Base-by-base conservation (phyloP, 2,329 filamentous ascomycete genomes). In the Coniochaeta ligniaria region DNA sequence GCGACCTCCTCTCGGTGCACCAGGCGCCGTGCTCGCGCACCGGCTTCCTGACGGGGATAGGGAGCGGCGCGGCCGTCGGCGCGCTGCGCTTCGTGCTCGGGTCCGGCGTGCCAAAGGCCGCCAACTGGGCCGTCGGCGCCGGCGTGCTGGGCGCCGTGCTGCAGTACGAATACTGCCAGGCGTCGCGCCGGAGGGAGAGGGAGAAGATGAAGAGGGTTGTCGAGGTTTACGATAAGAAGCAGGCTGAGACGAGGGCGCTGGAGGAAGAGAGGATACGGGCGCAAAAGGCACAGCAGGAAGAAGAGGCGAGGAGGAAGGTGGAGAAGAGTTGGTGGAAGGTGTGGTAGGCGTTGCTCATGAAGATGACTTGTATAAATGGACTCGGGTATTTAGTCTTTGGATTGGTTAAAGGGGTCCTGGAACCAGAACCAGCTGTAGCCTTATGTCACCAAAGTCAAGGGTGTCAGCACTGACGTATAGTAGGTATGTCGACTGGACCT, bases 161-260 rank as follows among this genome's bases (percentile, higher is more conserved):
- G 33, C 88, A 88, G 58, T 95, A 92, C 75, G 91, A 97, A 75
- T 92, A 89, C 69, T 98, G 94, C 76, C 87, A 92, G 69, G 87
- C 87, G 66, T 83, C 84, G 63, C 82, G 92, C 62, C 80, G 84
- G 56, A 81, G 88, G 63, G 94, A 98, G 75, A 84, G 88, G 67
- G 85, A 87, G 63, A 89, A 91, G 63, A 94, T 99, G 87, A 89
- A 90, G 72, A 81, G 92, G 65, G 90, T 90, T 4, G 88, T 96
- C 60, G 91, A 96, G 71, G 84, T 95, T 61, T 88, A 94, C 73
- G 86, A 89, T 69, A 80, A 84, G 67, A 87, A 92, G 73, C 87
- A 90, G 69, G 79, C 81, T 5, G 86, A 90, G 73, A 58, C 79
- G 38, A 75, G 74, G 52, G 68, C 71, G 52, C 70, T 75, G n/a